Base-by-base conservation (phyloP, 768 basidiomycete species). In the Boletus coccyginus region DNA sequence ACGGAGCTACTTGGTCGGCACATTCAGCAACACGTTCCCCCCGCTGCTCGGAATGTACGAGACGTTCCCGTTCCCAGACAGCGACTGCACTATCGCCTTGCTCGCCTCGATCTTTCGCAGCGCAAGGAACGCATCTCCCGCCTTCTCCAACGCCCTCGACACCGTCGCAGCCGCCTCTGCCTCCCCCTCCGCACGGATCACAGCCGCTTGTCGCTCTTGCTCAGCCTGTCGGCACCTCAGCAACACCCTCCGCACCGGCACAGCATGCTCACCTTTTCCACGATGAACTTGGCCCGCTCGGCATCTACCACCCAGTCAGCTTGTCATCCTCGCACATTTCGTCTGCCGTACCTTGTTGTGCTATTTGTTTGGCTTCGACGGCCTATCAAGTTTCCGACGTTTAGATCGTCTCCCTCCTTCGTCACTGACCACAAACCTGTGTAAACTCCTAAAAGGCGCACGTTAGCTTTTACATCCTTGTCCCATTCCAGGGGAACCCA, bases 341-440 rank as follows among this genome's bases (percentile, higher is more conserved):
- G 21, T 29, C 42, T n/a, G 5, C 60, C 76, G 46, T 63, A 92
- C 92, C 92, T 82, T 99, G 97, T 72, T 99, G 97, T 11, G 97
- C 97, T 71, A 99, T 98, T 74, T 98, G 97, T 74, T 99, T 99
- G 40, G 96, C 96, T 75, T 99, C 97, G 10, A 99, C 97, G n/a
- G 97, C 97, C 86, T 80, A 46, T 35, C 54, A 46, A 32, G 13
- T 47, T 0, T 53, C 29, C 10, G 17, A 46, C 17, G 19, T 19
- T 60, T 41, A 51, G 36, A 45, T 45, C 19, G 1, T 44, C 41
- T 40, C 31, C 21, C 45, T 17, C 21, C 38, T 4, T 29, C 38
- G 36, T 46, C 41, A 27, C 54, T 38, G 49, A 46, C 39, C 27
- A 63, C 66, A 36, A 45, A 79, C 78, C 73, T 90, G 87, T 7